phyloP scores from a whole-genome alignment of 495 filamentous ascomycete genomes.

The Penicillium lagena region DNA sequence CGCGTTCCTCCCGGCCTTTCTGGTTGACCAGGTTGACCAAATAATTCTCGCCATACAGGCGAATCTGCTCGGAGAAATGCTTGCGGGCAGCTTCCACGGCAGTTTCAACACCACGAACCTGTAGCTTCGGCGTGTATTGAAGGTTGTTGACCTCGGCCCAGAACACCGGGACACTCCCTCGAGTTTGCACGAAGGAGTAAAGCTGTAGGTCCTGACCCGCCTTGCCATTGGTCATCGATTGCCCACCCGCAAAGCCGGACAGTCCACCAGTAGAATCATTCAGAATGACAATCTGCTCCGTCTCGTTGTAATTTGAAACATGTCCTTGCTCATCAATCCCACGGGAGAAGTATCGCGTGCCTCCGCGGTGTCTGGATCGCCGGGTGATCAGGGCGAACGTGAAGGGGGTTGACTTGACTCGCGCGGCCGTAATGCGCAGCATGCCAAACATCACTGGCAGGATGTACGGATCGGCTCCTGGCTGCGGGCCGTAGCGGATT shows the following conservation, averaged over 20 bases:
- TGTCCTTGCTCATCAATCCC: conserved; percentile 91
- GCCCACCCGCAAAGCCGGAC: conserved; percentile 74
- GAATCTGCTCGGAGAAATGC: conserved; percentile 90
- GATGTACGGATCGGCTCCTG: conserved; percentile 84
- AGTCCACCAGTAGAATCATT: conserved; percentile 71
- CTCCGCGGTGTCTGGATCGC: conserved; percentile 75
- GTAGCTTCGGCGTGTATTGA: conserved; percentile 80
- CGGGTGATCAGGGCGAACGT: conserved; percentile 85
- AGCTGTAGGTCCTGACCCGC: conserved; percentile 74
- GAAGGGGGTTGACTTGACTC: conserved; percentile 71
- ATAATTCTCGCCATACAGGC: conserved; percentile 90
- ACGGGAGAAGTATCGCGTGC: conserved; percentile 90
- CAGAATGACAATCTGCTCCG: conserved; percentile 82
- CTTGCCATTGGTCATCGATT: conserved; percentile 66
- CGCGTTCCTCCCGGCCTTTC: conserved; percentile 74
- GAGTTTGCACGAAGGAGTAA: conserved; percentile 88
- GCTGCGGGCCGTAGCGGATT: conserved; percentile 58
- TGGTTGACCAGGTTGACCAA: conserved; percentile 96
- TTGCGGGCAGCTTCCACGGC: conserved; percentile 69
- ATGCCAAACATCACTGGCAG: conserved; percentile 92
- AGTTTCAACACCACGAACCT: conserved; percentile 78
- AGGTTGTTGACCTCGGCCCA: conserved; percentile 94
- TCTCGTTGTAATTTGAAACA: conserved; percentile 97
- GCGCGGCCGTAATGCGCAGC: conserved; percentile 76
- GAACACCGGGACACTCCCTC: conserved; percentile 88